Evolutionary conservation across 2,329 filamentous ascomycete genomes (phyloP), one percentile per base, ranked within the genome.

Genomic region (Leptoxyphium fumago): DNA sequence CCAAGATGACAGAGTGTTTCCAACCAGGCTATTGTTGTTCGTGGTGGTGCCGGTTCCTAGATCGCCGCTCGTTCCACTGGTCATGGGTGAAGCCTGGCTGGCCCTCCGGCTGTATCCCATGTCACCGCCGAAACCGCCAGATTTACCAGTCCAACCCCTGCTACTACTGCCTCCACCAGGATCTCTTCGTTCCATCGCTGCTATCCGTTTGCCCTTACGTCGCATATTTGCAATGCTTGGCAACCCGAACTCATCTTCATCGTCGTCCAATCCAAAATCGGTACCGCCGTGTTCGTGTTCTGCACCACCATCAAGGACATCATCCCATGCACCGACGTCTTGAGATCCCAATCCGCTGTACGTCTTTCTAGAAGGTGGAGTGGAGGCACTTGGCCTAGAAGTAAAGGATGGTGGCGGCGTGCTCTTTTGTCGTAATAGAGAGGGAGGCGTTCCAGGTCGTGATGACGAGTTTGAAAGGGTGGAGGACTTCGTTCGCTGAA

Each of bases 221-320:
- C 88, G 83, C 82, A 91, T 91, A 59, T 82, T 94, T 5, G 87
- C 84, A 59, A 96, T 77, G 59, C 87, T 95, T 2, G 89, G 89
- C 21, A 96, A 71, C 1, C 89, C 89, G 64, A 96, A 96, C 60
- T 96, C 89, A 62, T 96, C 89, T 49, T 93, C 88, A 53, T 91
- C 83, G 45, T 87, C 84, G 53, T 94, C 85, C 56, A 80, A 72
- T 46, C 84, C 84, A 55, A 91, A 85, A 54, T 86, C 80, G 50
- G 86, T 84, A 45, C 73, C 72, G 5, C 69, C 68, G n/a, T 73
- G 69, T 10, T 74, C 74, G 4, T 83, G 83, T 11, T 57, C 55
- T n/a, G 61, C 58, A 10, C 74, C 73, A 44, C 84, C 79, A 49
- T 84, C 79, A 26, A 26, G 21, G 21, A 26, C 21, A 14, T 78